phyloP scores from a whole-genome alignment of 768 basidiomycete species.

The Psilocybe cubensis region DNA sequence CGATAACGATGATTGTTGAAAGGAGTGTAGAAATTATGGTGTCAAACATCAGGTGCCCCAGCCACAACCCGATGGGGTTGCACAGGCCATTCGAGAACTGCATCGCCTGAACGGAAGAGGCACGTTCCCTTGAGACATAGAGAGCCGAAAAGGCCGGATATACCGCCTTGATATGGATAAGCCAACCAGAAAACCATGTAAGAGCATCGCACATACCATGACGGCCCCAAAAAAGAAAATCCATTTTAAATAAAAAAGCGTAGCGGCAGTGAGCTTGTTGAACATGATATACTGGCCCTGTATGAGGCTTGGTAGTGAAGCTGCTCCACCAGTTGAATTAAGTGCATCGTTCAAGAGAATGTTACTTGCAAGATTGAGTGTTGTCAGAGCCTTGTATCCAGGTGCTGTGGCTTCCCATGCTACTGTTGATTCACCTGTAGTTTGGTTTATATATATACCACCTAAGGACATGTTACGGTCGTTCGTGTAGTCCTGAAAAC shows the following conservation, averaged over 20 bases:
- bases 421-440: slow-evolving; percentile 54
- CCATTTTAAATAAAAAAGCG: slow-evolving; percentile 72
- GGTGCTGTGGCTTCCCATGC: slow-evolving; percentile 76
- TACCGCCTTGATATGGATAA: slow-evolving; percentile 51
- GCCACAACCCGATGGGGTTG: slow-evolving; percentile 72
- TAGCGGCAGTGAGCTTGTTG: slow-evolving; percentile 55
- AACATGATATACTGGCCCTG: slow-evolving; percentile 59
- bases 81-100: slow-evolving; percentile 78
- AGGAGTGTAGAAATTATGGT: slow-evolving; percentile 59
- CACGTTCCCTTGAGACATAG: slow-evolving; percentile 75
- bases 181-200: background rate
- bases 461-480: slow-evolving; percentile 62
- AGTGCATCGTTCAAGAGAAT: slow-evolving; percentile 66
- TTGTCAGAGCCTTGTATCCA: slow-evolving; percentile 55
- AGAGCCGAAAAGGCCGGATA: slow-evolving; percentile 81
- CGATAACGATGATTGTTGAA: slow-evolving; percentile 63
- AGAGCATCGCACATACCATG: slow-evolving; percentile 52
- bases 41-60: slow-evolving; percentile 81
- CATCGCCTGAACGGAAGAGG: slow-evolving; percentile 79
- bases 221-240: slow-evolving; percentile 73
- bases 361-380: slow-evolving; percentile 73
- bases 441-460: slow-evolving; percentile 64
- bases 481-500: slow-evolving; percentile 60
- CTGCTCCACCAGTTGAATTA: slow-evolving; percentile 47
- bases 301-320: slow-evolving; percentile 53